Evolutionary conservation across 129 eudicot genomes (phyloP).

Genomic region (carrot (Daucus carota)): DNA sequence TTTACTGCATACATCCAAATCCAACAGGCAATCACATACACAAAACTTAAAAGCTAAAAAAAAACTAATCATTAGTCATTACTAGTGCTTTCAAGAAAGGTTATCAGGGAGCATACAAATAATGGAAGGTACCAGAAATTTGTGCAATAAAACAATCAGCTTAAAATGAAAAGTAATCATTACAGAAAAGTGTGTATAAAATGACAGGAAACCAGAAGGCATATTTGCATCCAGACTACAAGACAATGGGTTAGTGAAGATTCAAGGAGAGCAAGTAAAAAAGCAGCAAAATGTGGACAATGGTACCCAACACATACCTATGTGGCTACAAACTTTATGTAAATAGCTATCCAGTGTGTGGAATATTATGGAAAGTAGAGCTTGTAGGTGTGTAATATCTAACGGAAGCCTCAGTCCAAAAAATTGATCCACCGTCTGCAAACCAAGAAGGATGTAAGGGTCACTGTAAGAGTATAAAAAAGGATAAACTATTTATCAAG

Average conservation of each 20-base stretch:
- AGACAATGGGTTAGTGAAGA: neutral
- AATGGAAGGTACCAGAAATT: neutral
- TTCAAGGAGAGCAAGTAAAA: neutral
- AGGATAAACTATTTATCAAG: neutral
- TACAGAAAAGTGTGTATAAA: neutral
- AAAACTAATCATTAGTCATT: neutral
- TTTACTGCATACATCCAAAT: neutral
- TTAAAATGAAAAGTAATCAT: neutral
- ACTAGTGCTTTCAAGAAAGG: neutral
- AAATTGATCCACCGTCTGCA: slow-evolving; percentile 91
- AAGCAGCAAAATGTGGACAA: slow-evolving; percentile 3
- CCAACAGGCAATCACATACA: neutral
- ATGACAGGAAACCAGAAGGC: neutral
- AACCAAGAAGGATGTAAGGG: slow-evolving; percentile 10
- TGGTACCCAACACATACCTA: slow-evolving; percentile 48
- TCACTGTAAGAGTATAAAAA: neutral
- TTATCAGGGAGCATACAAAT: neutral
- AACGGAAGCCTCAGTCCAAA: slow-evolving; percentile 75
- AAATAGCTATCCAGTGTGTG: slow-evolving; percentile 86
- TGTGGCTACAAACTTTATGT: slow-evolving; percentile 56
- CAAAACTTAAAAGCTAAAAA: neutral
- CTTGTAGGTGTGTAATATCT: slow-evolving; percentile 88
- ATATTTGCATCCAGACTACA: neutral
- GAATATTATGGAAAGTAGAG: slow-evolving; percentile 71
- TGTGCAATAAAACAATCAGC: neutral